Evolutionary conservation across 768 basidiomycete species (phyloP), one percentile per base, ranked within the genome.

Genomic region (Pleurotus giganteus): DNA sequence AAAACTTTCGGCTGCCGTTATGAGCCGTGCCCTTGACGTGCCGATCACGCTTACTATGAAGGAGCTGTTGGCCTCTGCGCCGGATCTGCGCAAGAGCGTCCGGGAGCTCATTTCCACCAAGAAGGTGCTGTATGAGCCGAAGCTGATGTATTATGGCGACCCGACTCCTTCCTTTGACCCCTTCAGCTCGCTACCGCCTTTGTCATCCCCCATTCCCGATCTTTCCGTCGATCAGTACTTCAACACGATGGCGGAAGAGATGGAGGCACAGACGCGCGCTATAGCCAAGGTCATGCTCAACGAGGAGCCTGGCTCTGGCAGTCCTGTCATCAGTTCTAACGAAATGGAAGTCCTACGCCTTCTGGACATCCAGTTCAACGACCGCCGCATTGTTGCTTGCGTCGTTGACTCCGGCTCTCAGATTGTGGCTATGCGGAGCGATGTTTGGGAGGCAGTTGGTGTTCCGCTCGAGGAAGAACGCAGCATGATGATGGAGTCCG

Each of bases 381-480:
- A 60, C 19, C 54, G 45, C 2, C 39, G 45, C 2, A 11, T 58
- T 2, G 56, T 68, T 4, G 61, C 69, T 34, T 58, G 55, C 42
- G 55, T 70, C 5, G 34, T 67, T 0, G 66, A 71, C 39, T 34
- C 57, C 2, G 66, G 69, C 4, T 65, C 61, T 1, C 59, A 65
- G 28, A 62, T 70, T 15, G 56, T 70, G 6, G 56, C 61, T 0
- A 67, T 69, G 58, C 62, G 61, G 0, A 47, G 65, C 23, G 62
- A 59, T 3, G 49, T 65, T 7, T 61, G 60, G 27, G 23, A 61
- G 8, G 41, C 52, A 4, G 51, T 67, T 1, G 58, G 56, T 0
- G 21, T 67, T 8, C 7, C 41, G 4, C 63, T 61, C 39, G 60
- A 70, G 32, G 62, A 61, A 0, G 56, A 53, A 4, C 54, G 65